Conservation (phyloP, 148 eudicot species). For the Nyssa sinensis region DNA sequence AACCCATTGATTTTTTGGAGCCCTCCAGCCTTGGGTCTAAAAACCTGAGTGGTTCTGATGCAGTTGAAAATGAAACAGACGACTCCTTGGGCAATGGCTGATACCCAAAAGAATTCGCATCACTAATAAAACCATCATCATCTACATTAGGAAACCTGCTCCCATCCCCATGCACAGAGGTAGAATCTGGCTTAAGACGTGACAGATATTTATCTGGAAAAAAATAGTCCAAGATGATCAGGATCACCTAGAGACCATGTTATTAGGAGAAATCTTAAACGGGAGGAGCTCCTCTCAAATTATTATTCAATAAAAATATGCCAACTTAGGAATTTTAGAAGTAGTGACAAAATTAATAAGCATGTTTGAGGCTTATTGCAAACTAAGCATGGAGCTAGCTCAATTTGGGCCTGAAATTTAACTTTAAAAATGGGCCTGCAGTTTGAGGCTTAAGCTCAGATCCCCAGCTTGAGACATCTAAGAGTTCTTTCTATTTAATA, state of each 20-base stretch:
- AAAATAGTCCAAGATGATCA: constrained; percentile 19
- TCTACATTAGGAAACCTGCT: constrained; percentile 44
- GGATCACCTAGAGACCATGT: constrained; percentile 7
- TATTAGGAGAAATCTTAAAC: neutral
- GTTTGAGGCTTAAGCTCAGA: neutral
- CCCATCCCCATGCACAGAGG: constrained; percentile 49
- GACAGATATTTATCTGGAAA: constrained; percentile 73
- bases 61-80: constrained; percentile 30
- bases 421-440: too few species aligned
- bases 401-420: neutral
- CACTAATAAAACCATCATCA: constrained; percentile 44
- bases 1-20: constrained; percentile 47
- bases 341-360: neutral
- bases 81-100: constrained; percentile 46
- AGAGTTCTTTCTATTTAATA: neutral
- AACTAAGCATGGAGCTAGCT: too few species aligned
- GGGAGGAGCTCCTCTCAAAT: neutral
- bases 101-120: constrained; percentile 48
- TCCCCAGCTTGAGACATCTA: neutral
- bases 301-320: too few species aligned
- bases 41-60: constrained; percentile 44
- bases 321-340: neutral
- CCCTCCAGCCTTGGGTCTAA: constrained; percentile 49
- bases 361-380: too few species aligned
- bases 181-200: constrained; percentile 48